phyloP scores from a whole-genome alignment of 768 basidiomycete species.

The Sporobolomyces phaffii region DNA sequence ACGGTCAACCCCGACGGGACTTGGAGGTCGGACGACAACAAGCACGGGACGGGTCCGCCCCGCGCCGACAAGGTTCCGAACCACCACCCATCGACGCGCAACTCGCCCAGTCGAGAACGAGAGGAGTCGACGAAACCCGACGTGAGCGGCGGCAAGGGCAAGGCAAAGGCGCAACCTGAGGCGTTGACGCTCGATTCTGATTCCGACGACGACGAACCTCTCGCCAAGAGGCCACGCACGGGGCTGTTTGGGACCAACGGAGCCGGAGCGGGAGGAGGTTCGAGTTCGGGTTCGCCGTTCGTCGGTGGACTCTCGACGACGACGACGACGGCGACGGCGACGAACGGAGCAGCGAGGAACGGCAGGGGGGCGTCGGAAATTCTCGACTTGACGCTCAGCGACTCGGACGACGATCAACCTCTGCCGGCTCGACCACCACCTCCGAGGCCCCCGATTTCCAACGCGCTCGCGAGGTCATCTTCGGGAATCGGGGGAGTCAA shows the following conservation, averaged over 20 bases:
- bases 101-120: background rate
- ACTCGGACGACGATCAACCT: slow-evolving; percentile 65
- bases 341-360: background rate
- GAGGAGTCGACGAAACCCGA: slow-evolving; percentile 17
- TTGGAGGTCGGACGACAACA: slow-evolving; percentile 89
- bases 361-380: slow-evolving; percentile 50
- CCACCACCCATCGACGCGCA: slow-evolving; percentile 39
- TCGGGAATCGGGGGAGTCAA: background rate
- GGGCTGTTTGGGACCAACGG: too few relatives aligned
- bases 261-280: slow-evolving; percentile 52
- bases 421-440: background rate
- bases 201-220: slow-evolving; percentile 57
- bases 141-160: slow-evolving; percentile 48
- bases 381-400: slow-evolving; percentile 71
- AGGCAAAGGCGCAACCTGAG: slow-evolving; percentile 54
- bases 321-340: too few relatives aligned
- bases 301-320: too few relatives aligned
- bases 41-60: slow-evolving; percentile 53
- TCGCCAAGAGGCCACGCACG: slow-evolving; percentile 14
- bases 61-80: background rate
- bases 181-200: slow-evolving; percentile 62
- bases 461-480: too few relatives aligned
- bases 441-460: background rate
- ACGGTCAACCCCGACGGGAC: slow-evolving; percentile 88
- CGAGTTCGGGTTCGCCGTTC: slow-evolving; percentile 42